Evolutionary conservation across 2,329 filamentous ascomycete genomes (phyloP), one percentile per base, ranked within the genome.

Genomic region (Thielaviopsis ethacetica): DNA sequence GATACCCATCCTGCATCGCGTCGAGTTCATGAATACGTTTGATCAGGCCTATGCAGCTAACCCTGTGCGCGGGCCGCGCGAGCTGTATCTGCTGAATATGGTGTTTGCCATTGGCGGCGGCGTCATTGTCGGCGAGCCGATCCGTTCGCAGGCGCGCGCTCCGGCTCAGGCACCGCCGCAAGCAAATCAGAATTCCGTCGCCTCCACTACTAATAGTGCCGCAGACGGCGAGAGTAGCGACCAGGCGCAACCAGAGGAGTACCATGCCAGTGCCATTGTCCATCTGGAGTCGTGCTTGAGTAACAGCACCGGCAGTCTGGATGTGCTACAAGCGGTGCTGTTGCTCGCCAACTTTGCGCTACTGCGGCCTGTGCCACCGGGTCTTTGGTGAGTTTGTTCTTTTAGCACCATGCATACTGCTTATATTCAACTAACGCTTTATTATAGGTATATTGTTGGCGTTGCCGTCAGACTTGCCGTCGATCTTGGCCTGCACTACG

Each of bases 31-130:
- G 84, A 80, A 85, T 53, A 82, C 95, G 72, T 87, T 96, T 68
- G 85, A 95, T 58, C 80, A 82, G 53, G 87, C 89, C 0, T 96
- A 95, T 69, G 76, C 80, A 4, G 79, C 81, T 0, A 81, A 85
- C 21, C 77, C 81, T 53, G 80, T 81, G 61, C 77, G 80, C 57
- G 86, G 85, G 1, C 81, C 89, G 4, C 79, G 86, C 58, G 90
- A 95, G 70, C 77, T 93, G n/a, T 97, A 96, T 71, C 82, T 94
- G 73, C 76, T 97, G 63, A 96, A 96, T 70, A 96, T 97, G 71
- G 91, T 97, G 24, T 97, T 95, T 72, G 91, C 91, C 15, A 96
- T 97, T 65, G 93, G 93, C 6, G 86, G 88, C 19, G 91, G 90
- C 19, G 95, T 96, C 65, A 95, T 96, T 63, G 83, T 95, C 64